Percentiles rank a stretch among this genome's conserved stretches.
These are phyloP conservation scores for Pseudogymnoascus sp. DNA, from an alignment of 2,329 filamentous ascomycete species.

Conservation along the genomic window DNA sequence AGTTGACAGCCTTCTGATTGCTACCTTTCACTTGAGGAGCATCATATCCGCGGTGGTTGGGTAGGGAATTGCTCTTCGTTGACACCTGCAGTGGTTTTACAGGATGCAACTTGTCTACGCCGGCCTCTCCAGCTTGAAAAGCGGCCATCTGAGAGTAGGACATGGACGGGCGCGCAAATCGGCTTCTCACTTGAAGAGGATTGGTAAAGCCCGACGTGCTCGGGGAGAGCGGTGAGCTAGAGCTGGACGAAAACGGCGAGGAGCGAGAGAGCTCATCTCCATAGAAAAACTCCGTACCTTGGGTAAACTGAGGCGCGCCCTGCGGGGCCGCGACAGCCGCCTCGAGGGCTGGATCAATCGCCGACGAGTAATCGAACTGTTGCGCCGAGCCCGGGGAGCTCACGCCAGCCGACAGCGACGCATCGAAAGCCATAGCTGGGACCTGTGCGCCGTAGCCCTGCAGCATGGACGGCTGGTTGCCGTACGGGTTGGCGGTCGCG, in stretches of 20 bases:
- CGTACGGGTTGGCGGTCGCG: constrained; percentile 35
- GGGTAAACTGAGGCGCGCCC: constrained; percentile 5
- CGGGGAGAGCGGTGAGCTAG: not conserved
- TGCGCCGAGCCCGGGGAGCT: constrained; percentile 39
- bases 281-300: not conserved
- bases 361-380: constrained; percentile 48
- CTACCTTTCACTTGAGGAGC: not conserved
- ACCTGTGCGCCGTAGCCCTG: constrained; percentile 31
- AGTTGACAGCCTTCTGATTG: not conserved
- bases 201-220: not conserved
- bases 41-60: not conserved
- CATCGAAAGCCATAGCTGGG: constrained; percentile 24
- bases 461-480: constrained; percentile 38
- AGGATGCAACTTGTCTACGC: not conserved
- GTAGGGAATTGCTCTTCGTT: not conserved
- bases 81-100: not conserved
- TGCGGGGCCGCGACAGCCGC: constrained; percentile 32
- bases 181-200: not conserved
- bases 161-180: not conserved
- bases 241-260: not conserved
- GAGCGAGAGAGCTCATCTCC: not conserved
- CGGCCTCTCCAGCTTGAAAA: not conserved
- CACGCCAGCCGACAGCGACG: constrained; percentile 30
- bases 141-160: not conserved
- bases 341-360: constrained; percentile 61